Percentiles rank a stretch among this genome's conserved stretches.
Conservation (phyloP, 1,139 yeast genomes). For the Dujonia santamariae region DNA sequence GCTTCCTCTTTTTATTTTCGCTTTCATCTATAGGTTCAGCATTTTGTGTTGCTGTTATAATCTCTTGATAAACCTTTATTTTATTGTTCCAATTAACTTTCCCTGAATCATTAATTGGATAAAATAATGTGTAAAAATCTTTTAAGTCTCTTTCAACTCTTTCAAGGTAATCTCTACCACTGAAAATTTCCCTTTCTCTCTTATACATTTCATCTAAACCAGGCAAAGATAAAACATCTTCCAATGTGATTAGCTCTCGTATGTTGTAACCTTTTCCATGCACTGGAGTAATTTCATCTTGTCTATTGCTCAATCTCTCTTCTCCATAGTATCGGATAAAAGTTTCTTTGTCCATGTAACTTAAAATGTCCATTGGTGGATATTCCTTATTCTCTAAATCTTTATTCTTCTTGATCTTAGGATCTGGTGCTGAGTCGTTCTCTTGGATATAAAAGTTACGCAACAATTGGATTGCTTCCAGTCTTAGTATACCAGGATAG, state of each 20-base stretch:
- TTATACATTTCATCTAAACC: conserved; percentile 16
- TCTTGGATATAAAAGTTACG: conserved; percentile 83
- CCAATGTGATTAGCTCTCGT: conserved; percentile 17
- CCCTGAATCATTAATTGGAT: conserved; percentile 24
- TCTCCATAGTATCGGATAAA: conserved; percentile 27
- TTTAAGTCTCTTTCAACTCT: conserved; percentile 19
- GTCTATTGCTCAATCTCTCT: conserved; percentile 15
- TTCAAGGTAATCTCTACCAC: conserved; percentile 9
- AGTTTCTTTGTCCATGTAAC: conserved; percentile 20
- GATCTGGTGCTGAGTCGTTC: conserved; percentile 80
- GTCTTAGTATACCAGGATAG: conserved; percentile 74
- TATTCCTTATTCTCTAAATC: conserved; percentile 65
- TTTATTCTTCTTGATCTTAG: conserved; percentile 72
- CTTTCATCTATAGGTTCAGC: too few species aligned
- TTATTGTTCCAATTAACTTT: conserved; percentile 21
- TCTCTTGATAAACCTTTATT: conserved; percentile 1
- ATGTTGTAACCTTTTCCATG: conserved; percentile 24
- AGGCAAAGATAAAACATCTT: conserved; percentile 20
- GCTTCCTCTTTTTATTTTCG: too few species aligned
- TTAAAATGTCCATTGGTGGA: conserved; percentile 37
- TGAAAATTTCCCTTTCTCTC: conserved; percentile 11
- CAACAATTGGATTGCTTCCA: conserved; percentile 78
- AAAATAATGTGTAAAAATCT: conserved; percentile 28
- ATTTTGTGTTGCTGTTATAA: too few species aligned
- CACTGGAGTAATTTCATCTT: conserved; percentile 31